Evolutionary conservation across 2,329 filamentous ascomycete species (phyloP).

Genomic region (Niveomyces coronatus): DNA sequence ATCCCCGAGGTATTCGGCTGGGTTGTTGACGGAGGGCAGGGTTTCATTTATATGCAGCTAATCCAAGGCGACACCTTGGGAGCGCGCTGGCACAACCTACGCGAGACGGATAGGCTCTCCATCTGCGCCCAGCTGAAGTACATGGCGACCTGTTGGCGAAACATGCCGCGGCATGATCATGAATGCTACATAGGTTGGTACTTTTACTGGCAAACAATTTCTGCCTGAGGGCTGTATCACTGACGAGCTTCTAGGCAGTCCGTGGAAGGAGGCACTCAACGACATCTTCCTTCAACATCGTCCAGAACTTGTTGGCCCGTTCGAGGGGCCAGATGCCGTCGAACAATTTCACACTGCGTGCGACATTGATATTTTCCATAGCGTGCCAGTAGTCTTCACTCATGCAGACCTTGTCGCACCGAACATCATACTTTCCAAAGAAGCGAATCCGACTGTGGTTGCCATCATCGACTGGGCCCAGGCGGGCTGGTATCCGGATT

Average conservation of each 20-base stretch:
- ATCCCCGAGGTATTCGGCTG: constrained; percentile 26
- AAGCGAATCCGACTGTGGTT: constrained; percentile 12
- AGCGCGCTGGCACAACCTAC: constrained; percentile 12
- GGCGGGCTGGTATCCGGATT: constrained; percentile 23
- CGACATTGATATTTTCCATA: neutral
- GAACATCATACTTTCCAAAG: constrained; percentile 17
- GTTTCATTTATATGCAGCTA: constrained; percentile 18
- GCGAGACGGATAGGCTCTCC: constrained; percentile 12
- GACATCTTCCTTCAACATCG: constrained; percentile 1
- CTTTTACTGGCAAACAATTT: neutral
- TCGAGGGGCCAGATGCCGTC: constrained; percentile 2
- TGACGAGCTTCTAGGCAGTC: constrained; percentile 1
- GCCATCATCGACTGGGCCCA: constrained; percentile 21
- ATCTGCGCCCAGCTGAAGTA: constrained; percentile 1
- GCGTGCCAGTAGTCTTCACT: constrained; percentile 13
- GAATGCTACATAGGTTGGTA: constrained; percentile 14
- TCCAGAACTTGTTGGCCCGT: constrained; percentile 3
- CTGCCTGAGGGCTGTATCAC: neutral
- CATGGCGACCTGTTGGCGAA: constrained; percentile 14
- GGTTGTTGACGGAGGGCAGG: constrained; percentile 13
- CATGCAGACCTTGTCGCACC: constrained; percentile 17
- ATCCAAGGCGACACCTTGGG: constrained; percentile 15
- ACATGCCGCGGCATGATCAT: constrained; percentile 11
- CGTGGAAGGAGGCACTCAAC: neutral
- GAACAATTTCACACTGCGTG: neutral